Percentiles rank a stretch among this genome's conserved stretches.
These are phyloP conservation scores for Penicillium sp. DNA, from an alignment of 2,329 filamentous ascomycete species.

Conservation along the genomic window DNA sequence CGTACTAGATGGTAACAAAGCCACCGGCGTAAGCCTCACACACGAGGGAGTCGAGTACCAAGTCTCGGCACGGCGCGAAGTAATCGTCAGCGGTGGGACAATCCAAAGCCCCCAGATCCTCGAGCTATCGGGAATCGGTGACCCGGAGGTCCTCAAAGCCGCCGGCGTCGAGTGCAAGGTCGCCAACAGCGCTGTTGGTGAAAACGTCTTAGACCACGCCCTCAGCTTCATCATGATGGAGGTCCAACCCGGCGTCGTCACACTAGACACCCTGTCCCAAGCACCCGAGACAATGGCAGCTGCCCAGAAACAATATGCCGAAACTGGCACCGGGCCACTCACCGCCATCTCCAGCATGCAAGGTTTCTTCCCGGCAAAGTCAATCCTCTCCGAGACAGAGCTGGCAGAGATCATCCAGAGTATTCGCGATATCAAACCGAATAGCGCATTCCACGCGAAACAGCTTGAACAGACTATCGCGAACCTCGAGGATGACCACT, in stretches of 20 bases:
- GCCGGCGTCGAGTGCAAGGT: constrained; percentile 45
- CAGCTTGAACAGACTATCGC: constrained; percentile 13
- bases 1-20: constrained; percentile 16
- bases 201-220: constrained; percentile 49
- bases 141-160: constrained; percentile 39
- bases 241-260: constrained; percentile 7
- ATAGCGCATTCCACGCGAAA: constrained; percentile 12
- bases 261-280: constrained; percentile 10
- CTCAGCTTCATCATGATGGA: constrained; percentile 14
- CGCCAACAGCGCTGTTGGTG: constrained; percentile 45
- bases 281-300: constrained; percentile 11
- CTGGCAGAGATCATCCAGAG: constrained; percentile 13
- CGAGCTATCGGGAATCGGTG: constrained; percentile 61
- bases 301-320: constrained; percentile 12
- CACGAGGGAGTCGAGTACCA: constrained; percentile 36
- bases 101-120: constrained; percentile 57
- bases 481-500: constrained; percentile 11
- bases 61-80: constrained; percentile 45
- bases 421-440: constrained; percentile 14
- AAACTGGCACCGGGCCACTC: constrained; percentile 3
- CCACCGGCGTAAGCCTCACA: constrained; percentile 44
- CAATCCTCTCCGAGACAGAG: constrained; percentile 10
- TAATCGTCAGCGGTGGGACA: constrained; percentile 59
- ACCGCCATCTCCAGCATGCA: constrained; percentile 11
- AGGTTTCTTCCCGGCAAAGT: constrained; percentile 15